Evolutionary conservation across 306 rosid genomes (phyloP).

Genomic region (Quercus rubra): DNA sequence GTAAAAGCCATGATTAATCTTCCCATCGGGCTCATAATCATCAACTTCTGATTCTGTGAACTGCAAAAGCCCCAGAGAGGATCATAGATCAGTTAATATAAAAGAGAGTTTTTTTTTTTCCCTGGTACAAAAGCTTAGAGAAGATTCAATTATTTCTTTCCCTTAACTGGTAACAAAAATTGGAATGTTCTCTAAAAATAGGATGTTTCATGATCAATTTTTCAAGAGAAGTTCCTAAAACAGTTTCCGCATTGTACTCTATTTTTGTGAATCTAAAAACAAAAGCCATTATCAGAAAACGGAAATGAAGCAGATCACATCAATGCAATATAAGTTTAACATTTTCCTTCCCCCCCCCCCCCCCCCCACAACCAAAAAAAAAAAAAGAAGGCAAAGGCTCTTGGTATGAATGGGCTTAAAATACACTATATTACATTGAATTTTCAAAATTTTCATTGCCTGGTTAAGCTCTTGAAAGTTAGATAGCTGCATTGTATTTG

Average conservation of each 20-base stretch:
- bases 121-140: not conserved
- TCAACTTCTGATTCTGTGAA: slow-evolving; percentile 55
- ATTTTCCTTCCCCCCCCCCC: not conserved
- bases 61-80: slow-evolving; percentile 43
- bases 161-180: not conserved
- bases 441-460: too few species aligned
- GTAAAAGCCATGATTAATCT: slow-evolving; percentile 53
- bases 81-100: slow-evolving; percentile 9
- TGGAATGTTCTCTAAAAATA: not conserved
- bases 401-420: not conserved
- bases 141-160: not conserved
- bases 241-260: not conserved
- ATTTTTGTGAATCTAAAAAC: not conserved
- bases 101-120: not conserved
- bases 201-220: not conserved
- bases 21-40: slow-evolving; percentile 54
- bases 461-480: too few species aligned
- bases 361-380: too few species aligned
- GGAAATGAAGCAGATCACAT: not conserved
- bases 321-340: not conserved
- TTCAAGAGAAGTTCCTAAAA: not conserved
- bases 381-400: not conserved
- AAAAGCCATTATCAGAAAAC: not conserved
- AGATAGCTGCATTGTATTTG: too few species aligned
- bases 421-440: too few species aligned